Evolutionary conservation across 1,284 basidiomycete species (phyloP).

Genomic region (Papiliotrema laurentii): DNA sequence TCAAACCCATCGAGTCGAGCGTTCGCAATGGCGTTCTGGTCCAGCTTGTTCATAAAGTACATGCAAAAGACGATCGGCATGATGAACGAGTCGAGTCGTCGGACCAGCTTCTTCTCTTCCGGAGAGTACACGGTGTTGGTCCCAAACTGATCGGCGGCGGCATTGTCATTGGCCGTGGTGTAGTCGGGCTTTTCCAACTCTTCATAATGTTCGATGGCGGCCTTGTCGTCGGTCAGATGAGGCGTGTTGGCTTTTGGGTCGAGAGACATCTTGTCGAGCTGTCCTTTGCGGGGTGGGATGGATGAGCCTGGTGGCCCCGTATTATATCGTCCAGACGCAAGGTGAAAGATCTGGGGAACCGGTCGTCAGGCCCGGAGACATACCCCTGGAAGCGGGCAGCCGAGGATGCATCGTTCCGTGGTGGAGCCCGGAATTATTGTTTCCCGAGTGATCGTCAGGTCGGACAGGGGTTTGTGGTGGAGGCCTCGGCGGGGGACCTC

Average conservation of each 20-base stretch:
- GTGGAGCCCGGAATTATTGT: no score
- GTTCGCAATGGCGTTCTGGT: constrained; percentile 24
- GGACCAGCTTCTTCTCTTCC: constrained; percentile 7
- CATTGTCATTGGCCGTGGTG: neutral
- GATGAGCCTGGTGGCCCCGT: neutral
- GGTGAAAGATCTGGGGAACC: neutral
- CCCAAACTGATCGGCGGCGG: neutral
- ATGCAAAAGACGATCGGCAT: constrained; percentile 10
- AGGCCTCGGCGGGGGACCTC: no score
- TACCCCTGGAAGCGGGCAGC: neutral
- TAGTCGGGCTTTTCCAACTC: neutral
- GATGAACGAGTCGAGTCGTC: constrained; percentile 12
- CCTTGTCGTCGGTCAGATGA: no score
- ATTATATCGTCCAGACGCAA: no score
- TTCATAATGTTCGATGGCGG: neutral
- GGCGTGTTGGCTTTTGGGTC: no score
- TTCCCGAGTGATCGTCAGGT: no score
- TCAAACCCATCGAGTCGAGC: constrained; percentile 24
- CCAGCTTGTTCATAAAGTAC: constrained; percentile 20
- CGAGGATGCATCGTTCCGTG: neutral
- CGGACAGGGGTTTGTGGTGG: no score
- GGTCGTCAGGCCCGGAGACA: neutral
- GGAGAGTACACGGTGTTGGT: constrained; percentile 2
- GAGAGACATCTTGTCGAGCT: neutral
- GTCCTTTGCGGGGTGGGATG: neutral